These are phyloP conservation scores for Pythium sp. DNA, from an alignment of 352 stramenopile genomes.

Conservation along the genomic window DNA sequence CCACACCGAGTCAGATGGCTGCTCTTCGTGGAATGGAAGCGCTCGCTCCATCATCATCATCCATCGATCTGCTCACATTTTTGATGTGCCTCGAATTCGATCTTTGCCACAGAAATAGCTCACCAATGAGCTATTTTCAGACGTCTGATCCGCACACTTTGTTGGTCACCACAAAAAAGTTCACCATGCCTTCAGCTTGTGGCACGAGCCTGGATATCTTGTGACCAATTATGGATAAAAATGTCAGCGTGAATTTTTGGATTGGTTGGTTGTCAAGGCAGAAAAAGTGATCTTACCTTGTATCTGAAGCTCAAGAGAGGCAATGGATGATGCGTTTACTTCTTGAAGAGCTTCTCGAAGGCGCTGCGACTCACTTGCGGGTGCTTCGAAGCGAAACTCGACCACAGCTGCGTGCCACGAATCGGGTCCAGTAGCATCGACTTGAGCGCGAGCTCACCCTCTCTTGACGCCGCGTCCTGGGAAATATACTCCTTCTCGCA, in stretches of 20 bases:
- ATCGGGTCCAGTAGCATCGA: conserved; percentile 35
- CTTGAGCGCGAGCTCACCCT: conserved; percentile 36
- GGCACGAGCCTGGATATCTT: neutral
- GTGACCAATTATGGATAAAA: neutral
- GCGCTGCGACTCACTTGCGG: conserved; percentile 30
- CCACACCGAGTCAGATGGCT: neutral
- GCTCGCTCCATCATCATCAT: neutral
- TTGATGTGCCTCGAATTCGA: neutral
- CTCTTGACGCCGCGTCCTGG: conserved; percentile 28
- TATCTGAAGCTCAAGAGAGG: neutral
- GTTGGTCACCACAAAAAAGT: neutral
- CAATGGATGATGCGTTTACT: neutral
- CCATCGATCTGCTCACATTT: neutral
- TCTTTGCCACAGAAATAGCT: neutral
- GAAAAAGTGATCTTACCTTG: neutral
- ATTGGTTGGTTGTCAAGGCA: neutral
- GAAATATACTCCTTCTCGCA: conserved; percentile 26
- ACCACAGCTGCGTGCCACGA: conserved; percentile 27
- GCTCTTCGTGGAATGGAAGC: neutral
- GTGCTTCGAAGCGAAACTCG: conserved; percentile 24
- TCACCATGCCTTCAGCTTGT: neutral
- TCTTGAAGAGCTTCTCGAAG: conserved; percentile 31
- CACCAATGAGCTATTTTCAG: neutral
- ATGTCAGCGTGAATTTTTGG: neutral
- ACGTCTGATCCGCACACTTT: neutral